A percentile compares a stretch with the other conserved stretches of the same genome.
phyloP scores from a whole-genome alignment of 1,284 basidiomycete genomes.

The Leccinum solheimii region DNA sequence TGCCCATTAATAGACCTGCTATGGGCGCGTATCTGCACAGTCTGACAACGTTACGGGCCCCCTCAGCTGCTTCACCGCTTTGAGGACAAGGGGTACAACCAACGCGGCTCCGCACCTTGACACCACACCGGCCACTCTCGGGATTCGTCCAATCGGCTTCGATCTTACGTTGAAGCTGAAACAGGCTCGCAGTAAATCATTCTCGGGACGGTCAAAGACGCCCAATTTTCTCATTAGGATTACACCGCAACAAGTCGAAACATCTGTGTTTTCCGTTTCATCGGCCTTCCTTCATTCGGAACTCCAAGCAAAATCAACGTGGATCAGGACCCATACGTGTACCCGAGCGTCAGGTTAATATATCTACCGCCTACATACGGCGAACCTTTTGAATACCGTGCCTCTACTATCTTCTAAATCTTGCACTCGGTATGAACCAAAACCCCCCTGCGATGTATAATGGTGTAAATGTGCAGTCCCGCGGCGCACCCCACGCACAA shows the following conservation, averaged over 20 bases:
- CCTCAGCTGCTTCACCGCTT: neutral
- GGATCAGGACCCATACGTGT: neutral
- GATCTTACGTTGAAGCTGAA: conserved; percentile 1
- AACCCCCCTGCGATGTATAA: neutral
- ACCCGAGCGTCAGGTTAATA: neutral
- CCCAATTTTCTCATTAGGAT: neutral
- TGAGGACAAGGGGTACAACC: neutral
- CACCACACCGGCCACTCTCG: neutral
- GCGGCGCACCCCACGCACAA: neutral
- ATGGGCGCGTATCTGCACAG: neutral
- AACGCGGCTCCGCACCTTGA: neutral
- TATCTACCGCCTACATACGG: neutral
- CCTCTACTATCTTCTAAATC: neutral
- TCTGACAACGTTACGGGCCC: neutral
- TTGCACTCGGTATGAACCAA: neutral
- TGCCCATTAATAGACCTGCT: neutral
- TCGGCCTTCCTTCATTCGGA: neutral
- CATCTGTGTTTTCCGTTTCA: neutral
- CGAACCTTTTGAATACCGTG: neutral
- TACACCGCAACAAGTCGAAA: neutral
- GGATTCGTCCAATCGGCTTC: neutral
- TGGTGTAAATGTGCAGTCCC: neutral
- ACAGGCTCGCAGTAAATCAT: neutral
- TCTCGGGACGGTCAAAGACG: neutral
- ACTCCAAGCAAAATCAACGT: neutral